Base-by-base conservation (phyloP, 2,329 filamentous ascomycete species). In the Sphaerostilbella broomeana region DNA sequence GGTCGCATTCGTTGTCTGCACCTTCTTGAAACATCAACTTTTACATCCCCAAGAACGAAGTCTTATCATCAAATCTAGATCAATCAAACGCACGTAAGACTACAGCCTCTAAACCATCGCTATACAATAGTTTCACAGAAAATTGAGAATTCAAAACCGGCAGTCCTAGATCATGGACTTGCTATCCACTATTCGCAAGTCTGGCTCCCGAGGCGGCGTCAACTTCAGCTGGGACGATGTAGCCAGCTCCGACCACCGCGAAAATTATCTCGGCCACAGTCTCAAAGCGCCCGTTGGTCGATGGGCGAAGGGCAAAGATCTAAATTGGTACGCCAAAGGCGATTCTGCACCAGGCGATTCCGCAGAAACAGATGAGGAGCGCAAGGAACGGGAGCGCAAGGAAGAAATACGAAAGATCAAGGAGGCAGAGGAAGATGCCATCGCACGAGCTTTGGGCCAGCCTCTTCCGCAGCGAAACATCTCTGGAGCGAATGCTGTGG, bases 211-310 rank as follows among this genome's bases (percentile, higher is more conserved):
- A 50, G 92, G 92, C 56, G 92, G 92, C 58, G 84, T 84, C 63
- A 88, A 95, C 62, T 98, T 98, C 69, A 89, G 82, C 65, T 97
- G 92, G 92, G 85, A 90, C 49, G 88, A 95, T 51, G 90, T 98
- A 57, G 83, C 90, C 59, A 79, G 72, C 49, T 94, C 88, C 35
- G 68, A 75, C 16, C 89, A 95, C 56, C 88, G 92, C 61, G 89
- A 98, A 63, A 95, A 81, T 54, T 82, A 79, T 61, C 82, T 95
- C 6, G 89, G 89, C 37, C 89, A 95, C 67, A 92, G 85, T 43
- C 66, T 95, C 43, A 95, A 90, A 71, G 89, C 89, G 0, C 86
- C 89, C 0, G 88, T 95, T 4, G 89, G 89, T 6, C 83, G 89
- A 49, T 95, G 89, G 89, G 86, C 92, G 55, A 81, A 90, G 57